Percentiles rank a stretch among this genome's conserved stretches.
phyloP scores from a whole-genome alignment of 1,139 yeast species.

The Taphrina confusa region DNA sequence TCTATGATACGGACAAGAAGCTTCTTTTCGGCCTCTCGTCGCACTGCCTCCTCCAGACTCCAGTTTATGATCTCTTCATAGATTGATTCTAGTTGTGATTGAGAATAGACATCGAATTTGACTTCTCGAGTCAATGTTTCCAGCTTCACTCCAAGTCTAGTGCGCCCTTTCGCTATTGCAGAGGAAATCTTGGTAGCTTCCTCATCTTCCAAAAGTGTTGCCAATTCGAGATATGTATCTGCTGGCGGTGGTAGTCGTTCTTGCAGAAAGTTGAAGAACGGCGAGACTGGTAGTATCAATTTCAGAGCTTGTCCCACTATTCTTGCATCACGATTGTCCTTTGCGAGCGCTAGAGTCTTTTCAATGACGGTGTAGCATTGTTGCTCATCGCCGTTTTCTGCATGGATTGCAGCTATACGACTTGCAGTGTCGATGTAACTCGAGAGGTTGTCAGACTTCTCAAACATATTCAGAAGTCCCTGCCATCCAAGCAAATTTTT shows the following conservation, averaged over 20 bases:
- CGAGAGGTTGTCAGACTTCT: constrained; percentile 51
- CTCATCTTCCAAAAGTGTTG: constrained; percentile 51
- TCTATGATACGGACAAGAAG: constrained; percentile 60
- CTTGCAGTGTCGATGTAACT: constrained; percentile 48
- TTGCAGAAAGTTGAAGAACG: constrained; percentile 60
- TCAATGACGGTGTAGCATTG: constrained; percentile 37
- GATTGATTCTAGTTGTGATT: constrained; percentile 56
- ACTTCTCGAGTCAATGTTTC: constrained; percentile 48
- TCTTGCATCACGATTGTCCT: constrained; percentile 44
- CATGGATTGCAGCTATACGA: constrained; percentile 42
- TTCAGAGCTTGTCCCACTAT: constrained; percentile 54
- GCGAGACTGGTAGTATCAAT: constrained; percentile 63
- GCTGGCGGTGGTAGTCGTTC: constrained; percentile 56
- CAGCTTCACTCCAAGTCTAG: constrained; percentile 42
- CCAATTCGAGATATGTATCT: constrained; percentile 55
- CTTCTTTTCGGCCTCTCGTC: constrained; percentile 63
- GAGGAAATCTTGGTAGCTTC: constrained; percentile 49
- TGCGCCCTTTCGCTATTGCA: constrained; percentile 44
- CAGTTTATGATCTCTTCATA: constrained; percentile 62
- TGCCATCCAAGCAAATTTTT: constrained; percentile 73
- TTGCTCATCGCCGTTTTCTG: constrained; percentile 38
- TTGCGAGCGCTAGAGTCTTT: constrained; percentile 39
- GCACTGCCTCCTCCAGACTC: constrained; percentile 61
- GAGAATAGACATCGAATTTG: constrained; percentile 55
- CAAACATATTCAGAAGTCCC: constrained; percentile 65